Conservation (phyloP, 2,329 filamentous ascomycete species). For the Diaporthe vaccinii region DNA sequence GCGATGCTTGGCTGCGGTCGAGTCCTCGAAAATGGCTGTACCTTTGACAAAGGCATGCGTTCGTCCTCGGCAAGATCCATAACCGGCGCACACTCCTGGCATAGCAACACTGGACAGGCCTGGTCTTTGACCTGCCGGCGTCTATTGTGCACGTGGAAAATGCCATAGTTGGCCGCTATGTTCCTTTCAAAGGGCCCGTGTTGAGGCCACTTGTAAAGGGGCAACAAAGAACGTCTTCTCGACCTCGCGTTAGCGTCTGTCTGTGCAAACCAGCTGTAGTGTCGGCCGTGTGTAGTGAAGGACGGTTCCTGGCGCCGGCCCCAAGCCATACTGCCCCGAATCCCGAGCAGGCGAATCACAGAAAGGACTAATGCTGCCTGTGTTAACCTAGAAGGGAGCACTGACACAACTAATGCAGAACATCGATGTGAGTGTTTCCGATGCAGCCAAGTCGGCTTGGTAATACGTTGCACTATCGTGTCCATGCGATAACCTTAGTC, state of each 20-base stretch:
- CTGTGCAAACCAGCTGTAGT: constrained; percentile 21
- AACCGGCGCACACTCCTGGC: neutral
- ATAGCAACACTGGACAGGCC: neutral
- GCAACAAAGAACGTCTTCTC: constrained; percentile 12
- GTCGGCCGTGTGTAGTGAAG: neutral
- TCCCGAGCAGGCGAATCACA: constrained; percentile 2
- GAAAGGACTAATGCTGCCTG: neutral
- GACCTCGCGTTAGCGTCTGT: neutral
- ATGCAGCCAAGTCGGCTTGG: neutral
- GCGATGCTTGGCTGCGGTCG: neutral
- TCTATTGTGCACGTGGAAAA: neutral
- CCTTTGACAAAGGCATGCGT: constrained; percentile 26
- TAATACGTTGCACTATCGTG: neutral
- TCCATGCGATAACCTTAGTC: neutral
- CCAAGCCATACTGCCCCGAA: neutral
- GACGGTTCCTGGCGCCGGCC: constrained; percentile 26
- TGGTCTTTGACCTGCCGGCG: neutral
- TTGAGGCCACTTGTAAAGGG: neutral
- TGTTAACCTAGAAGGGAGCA: neutral
- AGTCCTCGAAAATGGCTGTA: neutral
- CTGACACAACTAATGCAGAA: constrained; percentile 20
- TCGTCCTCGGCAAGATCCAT: neutral
- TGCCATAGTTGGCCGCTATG: neutral
- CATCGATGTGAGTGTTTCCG: neutral
- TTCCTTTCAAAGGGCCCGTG: neutral